Percentiles rank a stretch among this genome's conserved stretches.
Conservation (phyloP, 2,329 filamentous ascomycete genomes). For the Fusarium sp. region DNA sequence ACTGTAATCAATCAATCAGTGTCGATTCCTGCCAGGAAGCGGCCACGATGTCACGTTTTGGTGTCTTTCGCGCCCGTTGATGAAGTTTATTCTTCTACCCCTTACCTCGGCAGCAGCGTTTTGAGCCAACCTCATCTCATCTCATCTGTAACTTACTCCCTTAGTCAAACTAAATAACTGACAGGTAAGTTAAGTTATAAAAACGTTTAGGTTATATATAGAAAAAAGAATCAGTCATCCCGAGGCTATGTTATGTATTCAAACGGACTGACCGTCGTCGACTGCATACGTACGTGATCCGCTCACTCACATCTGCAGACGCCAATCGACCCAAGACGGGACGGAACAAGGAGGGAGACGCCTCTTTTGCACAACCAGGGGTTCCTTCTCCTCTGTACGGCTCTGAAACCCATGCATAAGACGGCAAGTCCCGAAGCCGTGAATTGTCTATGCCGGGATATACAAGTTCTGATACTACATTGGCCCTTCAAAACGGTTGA, state of each 20-base stretch:
- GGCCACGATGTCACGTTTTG: constrained; percentile 11
- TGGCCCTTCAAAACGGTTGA: neutral
- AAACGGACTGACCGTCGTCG: neutral
- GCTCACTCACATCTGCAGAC: constrained; percentile 28
- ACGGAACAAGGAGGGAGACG: neutral
- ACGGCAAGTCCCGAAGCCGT: constrained; percentile 32
- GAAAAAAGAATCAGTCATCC: neutral
- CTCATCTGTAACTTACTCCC: neutral
- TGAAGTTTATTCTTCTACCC: neutral
- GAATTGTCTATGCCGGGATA: neutral
- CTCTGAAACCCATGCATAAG: constrained; percentile 17
- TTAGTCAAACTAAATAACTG: neutral
- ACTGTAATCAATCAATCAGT: constrained; percentile 29
- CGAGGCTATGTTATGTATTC: neutral
- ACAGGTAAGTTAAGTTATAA: neutral
- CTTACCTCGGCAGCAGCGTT: neutral
- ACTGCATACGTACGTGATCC: constrained; percentile 34
- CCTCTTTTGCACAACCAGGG: neutral
- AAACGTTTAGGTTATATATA: neutral
- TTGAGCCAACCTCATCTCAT: neutral
- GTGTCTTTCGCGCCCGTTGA: neutral
- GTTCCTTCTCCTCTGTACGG: neutral
- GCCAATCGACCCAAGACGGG: constrained; percentile 29
- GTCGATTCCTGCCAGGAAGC: constrained; percentile 24
- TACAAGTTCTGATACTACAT: constrained; percentile 14